Conservation (phyloP, 2,329 filamentous ascomycete genomes). For the Ceratocystiopsis brevicomis region DNA sequence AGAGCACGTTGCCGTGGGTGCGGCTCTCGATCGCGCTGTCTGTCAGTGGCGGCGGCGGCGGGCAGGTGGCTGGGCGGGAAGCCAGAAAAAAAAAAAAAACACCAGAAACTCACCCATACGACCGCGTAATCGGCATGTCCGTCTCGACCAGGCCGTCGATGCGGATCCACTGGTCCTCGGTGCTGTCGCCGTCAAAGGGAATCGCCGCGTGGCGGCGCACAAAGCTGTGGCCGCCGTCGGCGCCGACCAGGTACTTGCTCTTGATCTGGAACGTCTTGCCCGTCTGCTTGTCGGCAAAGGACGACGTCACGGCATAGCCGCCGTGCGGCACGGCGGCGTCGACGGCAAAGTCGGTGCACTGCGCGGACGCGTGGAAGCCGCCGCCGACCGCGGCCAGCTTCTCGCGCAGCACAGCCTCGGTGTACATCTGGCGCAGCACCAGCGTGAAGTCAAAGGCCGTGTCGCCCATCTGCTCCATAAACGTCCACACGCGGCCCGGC, state of each 20-base stretch:
- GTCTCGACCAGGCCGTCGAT: constrained; percentile 31
- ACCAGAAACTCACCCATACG: constrained; percentile 18
- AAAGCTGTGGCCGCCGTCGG: constrained; percentile 30
- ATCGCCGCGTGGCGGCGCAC: constrained; percentile 27
- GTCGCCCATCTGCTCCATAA: constrained; percentile 33
- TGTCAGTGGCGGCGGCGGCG: no score
- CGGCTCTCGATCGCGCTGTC: constrained; percentile 26
- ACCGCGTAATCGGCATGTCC: constrained; percentile 26
- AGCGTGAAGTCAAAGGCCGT: constrained; percentile 31
- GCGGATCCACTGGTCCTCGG: constrained; percentile 33
- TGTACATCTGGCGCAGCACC: constrained; percentile 36
- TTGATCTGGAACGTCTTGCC: constrained; percentile 52
- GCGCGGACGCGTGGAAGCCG: constrained; percentile 17
- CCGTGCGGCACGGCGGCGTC: constrained; percentile 64
- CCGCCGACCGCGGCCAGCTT: constrained; percentile 19
- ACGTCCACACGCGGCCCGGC: constrained; percentile 27
- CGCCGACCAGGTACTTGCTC: constrained; percentile 31
- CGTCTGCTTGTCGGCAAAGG: constrained; percentile 62
- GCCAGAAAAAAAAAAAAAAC: no score
- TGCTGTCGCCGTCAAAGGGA: constrained; percentile 28
- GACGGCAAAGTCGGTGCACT: constrained; percentile 20
- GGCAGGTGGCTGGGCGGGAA: no score
- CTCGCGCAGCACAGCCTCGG: constrained; percentile 32
- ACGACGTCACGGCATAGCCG: constrained; percentile 72
- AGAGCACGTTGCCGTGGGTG: constrained; percentile 35